phyloP scores from a whole-genome alignment of 192 early-diverging fungal genomes.

The Linnemannia schmuckeri region DNA sequence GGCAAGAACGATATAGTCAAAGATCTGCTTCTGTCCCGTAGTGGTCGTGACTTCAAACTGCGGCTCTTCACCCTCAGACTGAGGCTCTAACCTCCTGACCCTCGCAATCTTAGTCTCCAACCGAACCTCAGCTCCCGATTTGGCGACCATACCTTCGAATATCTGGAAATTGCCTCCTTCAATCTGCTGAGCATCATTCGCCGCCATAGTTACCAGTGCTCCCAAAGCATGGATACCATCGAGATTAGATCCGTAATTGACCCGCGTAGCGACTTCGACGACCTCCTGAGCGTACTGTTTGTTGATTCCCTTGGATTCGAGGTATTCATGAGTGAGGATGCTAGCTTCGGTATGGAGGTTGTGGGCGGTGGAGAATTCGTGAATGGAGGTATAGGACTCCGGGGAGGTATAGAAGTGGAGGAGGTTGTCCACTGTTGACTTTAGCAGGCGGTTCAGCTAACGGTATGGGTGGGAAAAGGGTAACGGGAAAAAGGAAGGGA shows the following conservation, averaged over 20 bases:
- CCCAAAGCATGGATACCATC: slow-evolving; percentile 70
- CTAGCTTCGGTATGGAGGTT: slow-evolving; percentile 52
- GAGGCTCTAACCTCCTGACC: slow-evolving; percentile 34
- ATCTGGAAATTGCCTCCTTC: slow-evolving; percentile 71
- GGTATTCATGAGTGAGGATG: slow-evolving; percentile 45
- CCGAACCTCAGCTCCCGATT: slow-evolving; percentile 58
- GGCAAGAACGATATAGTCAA: slow-evolving; percentile 73
- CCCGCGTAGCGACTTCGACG: slow-evolving; percentile 69
- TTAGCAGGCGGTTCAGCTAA: slow-evolving; percentile 52
- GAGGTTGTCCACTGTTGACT: slow-evolving; percentile 30
- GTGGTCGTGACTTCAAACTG: slow-evolving; percentile 53
- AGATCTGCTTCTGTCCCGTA: slow-evolving; percentile 58
- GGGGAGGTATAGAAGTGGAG: slow-evolving; percentile 52
- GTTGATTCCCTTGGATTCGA: slow-evolving; percentile 44
- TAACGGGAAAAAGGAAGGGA: neutral
- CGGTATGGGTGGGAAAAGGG: neutral
- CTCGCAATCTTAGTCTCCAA: slow-evolving; percentile 61
- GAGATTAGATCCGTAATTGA: slow-evolving; percentile 76
- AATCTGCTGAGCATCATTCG: slow-evolving; percentile 60
- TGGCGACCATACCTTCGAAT: slow-evolving; percentile 68
- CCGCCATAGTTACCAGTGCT: slow-evolving; percentile 67
- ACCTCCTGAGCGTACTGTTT: slow-evolving; percentile 62
- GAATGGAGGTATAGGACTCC: slow-evolving; percentile 51
- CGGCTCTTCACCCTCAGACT: slow-evolving; percentile 9
- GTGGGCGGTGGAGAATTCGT: slow-evolving; percentile 34